These are phyloP conservation scores for Trametes villosa DNA, from an alignment of 768 basidiomycete genomes.

Conservation along the genomic window DNA sequence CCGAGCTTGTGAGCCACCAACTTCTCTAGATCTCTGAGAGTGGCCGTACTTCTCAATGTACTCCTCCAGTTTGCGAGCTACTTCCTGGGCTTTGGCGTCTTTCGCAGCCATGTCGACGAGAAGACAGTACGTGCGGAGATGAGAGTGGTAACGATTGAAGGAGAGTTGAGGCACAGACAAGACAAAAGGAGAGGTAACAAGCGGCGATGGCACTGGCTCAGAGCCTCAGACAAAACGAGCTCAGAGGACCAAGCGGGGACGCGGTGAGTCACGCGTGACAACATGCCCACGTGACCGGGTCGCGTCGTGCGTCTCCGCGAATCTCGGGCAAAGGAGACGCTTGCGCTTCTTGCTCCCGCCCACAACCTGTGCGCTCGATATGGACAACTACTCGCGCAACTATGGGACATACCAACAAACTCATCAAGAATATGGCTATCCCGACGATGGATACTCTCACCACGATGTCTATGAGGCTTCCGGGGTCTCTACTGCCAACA, in stretches of 20 bases:
- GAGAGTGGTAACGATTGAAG: background rate
- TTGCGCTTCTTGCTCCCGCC: background rate
- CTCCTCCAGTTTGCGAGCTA: conserved; percentile 55
- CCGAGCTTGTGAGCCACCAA: conserved; percentile 18
- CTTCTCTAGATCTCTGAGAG: conserved; percentile 1
- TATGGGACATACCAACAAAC: background rate
- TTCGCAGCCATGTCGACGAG: conserved; percentile 19
- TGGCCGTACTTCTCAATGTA: conserved; percentile 73
- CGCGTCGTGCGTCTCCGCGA: conserved; percentile 4
- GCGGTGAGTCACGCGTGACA: conserved; percentile 23
- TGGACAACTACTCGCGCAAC: background rate
- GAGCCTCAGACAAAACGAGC: background rate
- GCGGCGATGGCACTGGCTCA: conserved; percentile 7
- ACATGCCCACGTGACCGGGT: conserved; percentile 6
- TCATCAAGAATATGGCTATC: too few relatives aligned
- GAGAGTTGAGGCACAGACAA: background rate
- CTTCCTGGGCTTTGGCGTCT: conserved; percentile 28
- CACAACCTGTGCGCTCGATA: background rate
- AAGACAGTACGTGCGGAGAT: too few relatives aligned
- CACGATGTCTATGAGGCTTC: background rate
- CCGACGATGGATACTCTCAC: background rate
- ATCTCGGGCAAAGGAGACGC: background rate
- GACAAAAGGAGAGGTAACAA: conserved; percentile 7
- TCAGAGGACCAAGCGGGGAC: conserved; percentile 2
- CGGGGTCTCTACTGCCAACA: background rate